Base-by-base conservation (phyloP, 306 rosid genomes). In the Rubus parviflorus region DNA sequence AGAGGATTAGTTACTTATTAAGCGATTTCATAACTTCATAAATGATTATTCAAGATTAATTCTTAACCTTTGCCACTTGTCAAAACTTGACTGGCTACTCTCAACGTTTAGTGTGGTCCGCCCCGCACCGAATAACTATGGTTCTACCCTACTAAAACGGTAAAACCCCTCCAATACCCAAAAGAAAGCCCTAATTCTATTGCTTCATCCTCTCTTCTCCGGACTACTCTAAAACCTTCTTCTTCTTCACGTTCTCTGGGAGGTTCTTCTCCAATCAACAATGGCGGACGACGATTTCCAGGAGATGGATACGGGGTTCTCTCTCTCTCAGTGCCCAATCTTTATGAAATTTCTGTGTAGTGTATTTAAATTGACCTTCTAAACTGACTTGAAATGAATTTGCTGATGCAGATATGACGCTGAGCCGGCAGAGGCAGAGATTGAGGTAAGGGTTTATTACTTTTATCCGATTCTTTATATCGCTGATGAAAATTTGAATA, bases 341-440 rank as follows among this genome's bases (percentile, higher is more conserved):
- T 3, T 42, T 42, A 5, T 42, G 35, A 42, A 4, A 15, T 13
- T 35, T 54, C 40, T 37, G 15, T 6, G n/a, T 14, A 62, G 9
- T 17, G 25, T 7, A 9, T 41, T 40, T 3, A 13, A 6, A 22
- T 63, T 51, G 5, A 13, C 19, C 25, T 5, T 37, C 40, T 38
- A 6, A 51, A 17, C 58, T 57, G 5, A n/a, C 60, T 75, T 42
- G 8, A 8, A 52, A n/a, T 64, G 22, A 6, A 2, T 19, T 42
- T 47, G 37, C 78, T 16, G 76, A 4, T 75, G 80, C 87, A 93
- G 98, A 74, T 93, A 91, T 61, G 95, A 89, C 38, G 98, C 91
- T 40, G 98, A 93, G 73, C 97, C 98, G 0, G 82, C 83, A 5
- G 98, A 93, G 85, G 97, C 97, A 5, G 95, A 91, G 70, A 87